phyloP scores from a whole-genome alignment of 2,329 filamentous ascomycete species.

The Lasiodiplodia citricola region DNA sequence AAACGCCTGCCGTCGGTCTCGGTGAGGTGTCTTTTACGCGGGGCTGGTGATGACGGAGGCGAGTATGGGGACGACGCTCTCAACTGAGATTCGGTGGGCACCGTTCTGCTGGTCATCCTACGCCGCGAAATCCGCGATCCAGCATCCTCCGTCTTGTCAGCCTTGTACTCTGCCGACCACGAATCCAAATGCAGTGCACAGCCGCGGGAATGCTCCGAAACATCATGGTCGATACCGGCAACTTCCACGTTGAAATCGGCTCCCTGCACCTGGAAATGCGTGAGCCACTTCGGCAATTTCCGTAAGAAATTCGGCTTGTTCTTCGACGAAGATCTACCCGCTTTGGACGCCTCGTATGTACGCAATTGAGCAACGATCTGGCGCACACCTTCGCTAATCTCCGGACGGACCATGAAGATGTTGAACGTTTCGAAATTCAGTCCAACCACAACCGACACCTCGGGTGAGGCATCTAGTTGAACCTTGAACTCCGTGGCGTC shows the following conservation, averaged over 20 bases:
- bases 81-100: conserved; percentile 65
- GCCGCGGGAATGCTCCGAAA: conserved; percentile 81
- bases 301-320: conserved; percentile 70
- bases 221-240: conserved; percentile 82
- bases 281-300: conserved; percentile 80
- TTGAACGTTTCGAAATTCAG: conserved; percentile 86
- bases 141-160: conserved; percentile 72
- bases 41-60: conserved; percentile 47
- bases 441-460: conserved; percentile 80
- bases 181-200: conserved; percentile 85
- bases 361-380: conserved; percentile 88
- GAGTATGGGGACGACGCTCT: conserved; percentile 57
- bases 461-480: conserved; percentile 82
- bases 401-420: conserved; percentile 85
- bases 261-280: conserved; percentile 82
- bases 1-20: conserved; percentile 79
- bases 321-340: conserved; percentile 47
- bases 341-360: conserved; percentile 60
- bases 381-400: conserved; percentile 89
- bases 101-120: conserved; percentile 71
- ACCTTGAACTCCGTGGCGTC: conserved; percentile 88
- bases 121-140: conserved; percentile 66
- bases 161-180: conserved; percentile 87
- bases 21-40: conserved; percentile 58
- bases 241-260: conserved; percentile 90